Conservation (phyloP, 2,329 filamentous ascomycete genomes). For the Epichloe aotearoae region DNA sequence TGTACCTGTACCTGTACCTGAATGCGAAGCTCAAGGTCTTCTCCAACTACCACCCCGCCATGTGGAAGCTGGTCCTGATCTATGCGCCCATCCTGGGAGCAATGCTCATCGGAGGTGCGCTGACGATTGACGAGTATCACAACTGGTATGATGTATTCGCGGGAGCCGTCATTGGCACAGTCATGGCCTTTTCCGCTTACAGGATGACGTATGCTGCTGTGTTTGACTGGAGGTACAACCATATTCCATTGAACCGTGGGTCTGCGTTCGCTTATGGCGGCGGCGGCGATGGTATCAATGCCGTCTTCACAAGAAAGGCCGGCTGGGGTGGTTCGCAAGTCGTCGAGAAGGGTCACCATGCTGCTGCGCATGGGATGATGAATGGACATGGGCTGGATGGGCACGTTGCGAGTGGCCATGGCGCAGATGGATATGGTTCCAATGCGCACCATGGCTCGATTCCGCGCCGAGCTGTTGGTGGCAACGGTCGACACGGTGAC, state of each 20-base stretch:
- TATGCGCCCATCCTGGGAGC: slow-evolving; percentile 57
- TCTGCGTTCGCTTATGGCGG: slow-evolving; percentile 5
- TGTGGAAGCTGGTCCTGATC: slow-evolving; percentile 58
- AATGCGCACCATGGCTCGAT: not conserved
- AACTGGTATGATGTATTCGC: slow-evolving; percentile 64
- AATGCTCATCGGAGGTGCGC: slow-evolving; percentile 51
- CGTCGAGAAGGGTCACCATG: not conserved
- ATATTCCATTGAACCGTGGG: slow-evolving; percentile 49
- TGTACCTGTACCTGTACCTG: slow-evolving; percentile 59
- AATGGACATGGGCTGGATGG: not conserved
- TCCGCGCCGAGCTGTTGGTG: not conserved
- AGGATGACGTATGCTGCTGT: slow-evolving; percentile 54
- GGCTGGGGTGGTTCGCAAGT: slow-evolving; percentile 1
- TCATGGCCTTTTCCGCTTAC: slow-evolving; percentile 52
- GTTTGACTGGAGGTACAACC: slow-evolving; percentile 54
- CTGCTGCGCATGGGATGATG: not conserved
- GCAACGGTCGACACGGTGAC: not conserved
- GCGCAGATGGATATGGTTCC: not conserved
- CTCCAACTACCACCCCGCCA: slow-evolving; percentile 55
- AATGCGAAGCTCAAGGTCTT: slow-evolving; percentile 71
- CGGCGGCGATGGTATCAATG: slow-evolving; percentile 2
- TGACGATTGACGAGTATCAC: slow-evolving; percentile 63
- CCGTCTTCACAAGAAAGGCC: slow-evolving; percentile 5
- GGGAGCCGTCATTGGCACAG: slow-evolving; percentile 50
- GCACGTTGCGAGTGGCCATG: not conserved